These are phyloP conservation scores for Chiua virens DNA, from an alignment of 768 basidiomycete genomes.

Conservation along the genomic window DNA sequence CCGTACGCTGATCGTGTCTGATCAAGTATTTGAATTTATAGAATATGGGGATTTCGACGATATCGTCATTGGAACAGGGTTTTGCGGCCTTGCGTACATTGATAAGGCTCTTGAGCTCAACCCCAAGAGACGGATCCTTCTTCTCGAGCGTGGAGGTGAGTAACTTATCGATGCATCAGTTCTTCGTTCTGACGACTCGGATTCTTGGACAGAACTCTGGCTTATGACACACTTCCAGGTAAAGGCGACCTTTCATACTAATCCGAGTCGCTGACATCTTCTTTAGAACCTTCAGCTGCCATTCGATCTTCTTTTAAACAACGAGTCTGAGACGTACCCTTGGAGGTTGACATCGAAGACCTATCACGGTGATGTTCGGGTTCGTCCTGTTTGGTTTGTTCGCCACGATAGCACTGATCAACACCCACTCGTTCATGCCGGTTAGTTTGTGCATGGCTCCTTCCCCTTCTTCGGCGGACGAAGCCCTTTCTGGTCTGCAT, in stretches of 20 bases:
- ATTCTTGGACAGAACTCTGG: conserved; percentile 1
- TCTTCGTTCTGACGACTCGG: not conserved
- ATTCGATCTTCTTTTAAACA: conserved; percentile 4
- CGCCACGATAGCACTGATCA: too few relatives aligned
- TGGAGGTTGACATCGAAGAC: conserved; percentile 5
- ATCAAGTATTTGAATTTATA: not conserved
- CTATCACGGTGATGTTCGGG: conserved; percentile 1
- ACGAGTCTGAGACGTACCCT: conserved; percentile 3
- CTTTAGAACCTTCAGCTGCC: conserved; percentile 8
- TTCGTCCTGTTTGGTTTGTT: not conserved
- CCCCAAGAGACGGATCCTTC: conserved; percentile 14
- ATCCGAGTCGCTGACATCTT: too few relatives aligned
- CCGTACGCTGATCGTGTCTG: not conserved
- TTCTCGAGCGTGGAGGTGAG: conserved; percentile 14
- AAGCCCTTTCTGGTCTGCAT: conserved; percentile 15
- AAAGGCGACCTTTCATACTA: too few relatives aligned
- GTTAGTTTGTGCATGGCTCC: conserved; percentile 13
- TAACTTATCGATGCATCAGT: too few relatives aligned
- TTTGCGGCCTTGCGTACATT: conserved; percentile 20
- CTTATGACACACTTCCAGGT: conserved; percentile 12
- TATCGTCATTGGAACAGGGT: conserved; percentile 10
- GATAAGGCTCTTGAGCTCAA: conserved; percentile 12
- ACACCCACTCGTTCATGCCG: not conserved
- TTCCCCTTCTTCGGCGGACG: conserved; percentile 20
- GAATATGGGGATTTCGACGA: conserved; percentile 9